Evolutionary conservation across 768 basidiomycete genomes (phyloP).

Genomic region (Leucosporidium scottii): DNA sequence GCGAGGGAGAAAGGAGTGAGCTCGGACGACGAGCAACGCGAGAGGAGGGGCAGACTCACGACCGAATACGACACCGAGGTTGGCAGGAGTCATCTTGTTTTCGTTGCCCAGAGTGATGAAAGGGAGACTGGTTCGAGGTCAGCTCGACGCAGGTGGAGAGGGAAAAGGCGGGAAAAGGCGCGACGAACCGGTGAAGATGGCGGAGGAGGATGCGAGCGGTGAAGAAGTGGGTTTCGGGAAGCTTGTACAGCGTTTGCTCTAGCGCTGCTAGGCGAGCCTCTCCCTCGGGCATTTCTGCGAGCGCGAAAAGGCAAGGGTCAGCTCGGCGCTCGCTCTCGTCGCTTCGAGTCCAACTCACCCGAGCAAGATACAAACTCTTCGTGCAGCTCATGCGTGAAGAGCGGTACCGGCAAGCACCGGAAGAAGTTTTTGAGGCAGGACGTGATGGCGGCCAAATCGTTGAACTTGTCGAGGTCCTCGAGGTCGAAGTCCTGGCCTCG

Average conservation of each 20-base stretch:
- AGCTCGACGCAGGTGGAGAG: not conserved
- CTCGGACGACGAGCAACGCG: not conserved
- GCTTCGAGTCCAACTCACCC: conserved; percentile 42
- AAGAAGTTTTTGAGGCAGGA: conserved; percentile 93
- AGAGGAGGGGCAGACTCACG: conserved; percentile 55
- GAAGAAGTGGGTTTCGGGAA: conserved; percentile 81
- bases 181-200: conserved; percentile 73
- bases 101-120: conserved; percentile 57
- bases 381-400: conserved; percentile 84
- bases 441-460: conserved; percentile 94
- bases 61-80: conserved; percentile 95
- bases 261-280: conserved; percentile 46
- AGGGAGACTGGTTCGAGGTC: not conserved
- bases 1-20: not conserved
- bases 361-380: conserved; percentile 78
- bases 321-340: not conserved
- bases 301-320: not conserved
- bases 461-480: conserved; percentile 77
- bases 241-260: conserved; percentile 60
- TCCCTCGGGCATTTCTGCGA: conserved; percentile 26
- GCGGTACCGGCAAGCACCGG: conserved; percentile 79
- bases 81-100: conserved; percentile 91
- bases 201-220: conserved; percentile 75
- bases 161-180: not conserved
- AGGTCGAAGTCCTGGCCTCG: conserved; percentile 81